Evolutionary conservation across 768 basidiomycete species (phyloP), one percentile per base, ranked within the genome.

Genomic region (Leccinum boreale): DNA sequence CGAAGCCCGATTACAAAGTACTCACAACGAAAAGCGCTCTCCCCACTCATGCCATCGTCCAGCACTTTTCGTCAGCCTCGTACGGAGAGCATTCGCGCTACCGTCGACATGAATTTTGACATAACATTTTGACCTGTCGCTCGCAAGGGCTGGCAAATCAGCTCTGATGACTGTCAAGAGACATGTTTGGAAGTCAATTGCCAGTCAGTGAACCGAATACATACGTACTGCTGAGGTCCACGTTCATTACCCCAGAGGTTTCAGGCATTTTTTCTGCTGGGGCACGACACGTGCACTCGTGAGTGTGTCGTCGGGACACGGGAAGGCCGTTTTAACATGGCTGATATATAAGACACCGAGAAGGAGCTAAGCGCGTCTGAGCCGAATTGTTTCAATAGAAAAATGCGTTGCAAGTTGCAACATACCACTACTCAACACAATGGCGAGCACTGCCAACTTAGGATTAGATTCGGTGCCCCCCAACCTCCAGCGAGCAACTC

Each of bases 401-500:
- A 28, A 31, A 35, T 14, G 33, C 33, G 33, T 33, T 33, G 31
- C 31, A 31, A 35, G 11, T 9, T 35, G 35, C 12, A n/a, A 45
- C 29, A 29, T 29, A 29, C 31, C 11, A 19, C n/a, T 15, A 35
- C 14, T 35, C 33, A 5, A 21, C 19, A 45, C 17, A 21, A 44
- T 59, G 61, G 44, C 52, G 11, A 33, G 48, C 4, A 45, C 31
- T 31, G 1, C 11, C 3, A 45, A 23, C 29, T 45, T 28, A 5
- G 50, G 19, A 50, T 53, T 50, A 17, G 61, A 80, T 46, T 67
- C 44, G 12, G 44, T 83, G 4, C 86, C 86, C 0, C 64, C 69
- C 3, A 59, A 73, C 23, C 78, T 90, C 10, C 71, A 74, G 26
- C 75, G 81, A n/a, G 84, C 87, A 0, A 77, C 78, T 1, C 70